Conservation (phyloP, 2,329 filamentous ascomycete species). For the Allantophomopsis lycopodina region DNA sequence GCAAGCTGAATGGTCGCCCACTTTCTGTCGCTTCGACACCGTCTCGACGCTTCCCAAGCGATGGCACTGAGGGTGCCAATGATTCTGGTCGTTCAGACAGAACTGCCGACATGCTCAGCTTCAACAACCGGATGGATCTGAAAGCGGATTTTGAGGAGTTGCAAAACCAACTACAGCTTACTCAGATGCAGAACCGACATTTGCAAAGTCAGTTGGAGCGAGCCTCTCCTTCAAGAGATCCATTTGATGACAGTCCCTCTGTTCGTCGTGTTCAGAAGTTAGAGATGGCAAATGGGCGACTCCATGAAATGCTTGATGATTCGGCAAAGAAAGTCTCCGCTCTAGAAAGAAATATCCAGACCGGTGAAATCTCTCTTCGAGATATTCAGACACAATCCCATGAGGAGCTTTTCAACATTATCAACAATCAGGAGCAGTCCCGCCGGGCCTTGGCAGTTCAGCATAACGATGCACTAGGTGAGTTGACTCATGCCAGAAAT, state of each 20-base stretch:
- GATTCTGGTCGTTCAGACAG: conserved; percentile 77
- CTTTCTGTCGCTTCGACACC: conserved; percentile 70
- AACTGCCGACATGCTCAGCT: conserved; percentile 70
- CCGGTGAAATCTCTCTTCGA: conserved; percentile 75
- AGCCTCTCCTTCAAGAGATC: conserved; percentile 43
- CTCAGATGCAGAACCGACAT: conserved; percentile 90
- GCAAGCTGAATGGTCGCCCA: conserved; percentile 38
- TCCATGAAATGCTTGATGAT: conserved; percentile 91
- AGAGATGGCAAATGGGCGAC: conserved; percentile 78
- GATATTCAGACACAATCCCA: conserved; percentile 90
- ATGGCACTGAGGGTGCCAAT: conserved; percentile 39
- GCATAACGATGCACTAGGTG: conserved; percentile 74
- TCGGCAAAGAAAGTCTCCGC: conserved; percentile 85
- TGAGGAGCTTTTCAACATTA: conserved; percentile 82
- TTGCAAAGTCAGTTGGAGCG: conserved; percentile 78
- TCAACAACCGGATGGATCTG: conserved; percentile 81
- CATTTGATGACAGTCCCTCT: conserved; percentile 65
- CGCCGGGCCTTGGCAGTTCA: conserved; percentile 68
- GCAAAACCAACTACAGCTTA: conserved; percentile 86
- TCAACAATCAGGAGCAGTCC: conserved; percentile 87
- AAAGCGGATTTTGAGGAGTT: conserved; percentile 83
- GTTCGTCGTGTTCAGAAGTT: conserved; percentile 75
- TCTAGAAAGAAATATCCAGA: conserved; percentile 74
- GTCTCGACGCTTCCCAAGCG: conserved; percentile 53
- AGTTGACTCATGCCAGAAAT: conserved; percentile 75